phyloP scores from a whole-genome alignment of 257 asterid species.

The Euphrasia confusa region DNA sequence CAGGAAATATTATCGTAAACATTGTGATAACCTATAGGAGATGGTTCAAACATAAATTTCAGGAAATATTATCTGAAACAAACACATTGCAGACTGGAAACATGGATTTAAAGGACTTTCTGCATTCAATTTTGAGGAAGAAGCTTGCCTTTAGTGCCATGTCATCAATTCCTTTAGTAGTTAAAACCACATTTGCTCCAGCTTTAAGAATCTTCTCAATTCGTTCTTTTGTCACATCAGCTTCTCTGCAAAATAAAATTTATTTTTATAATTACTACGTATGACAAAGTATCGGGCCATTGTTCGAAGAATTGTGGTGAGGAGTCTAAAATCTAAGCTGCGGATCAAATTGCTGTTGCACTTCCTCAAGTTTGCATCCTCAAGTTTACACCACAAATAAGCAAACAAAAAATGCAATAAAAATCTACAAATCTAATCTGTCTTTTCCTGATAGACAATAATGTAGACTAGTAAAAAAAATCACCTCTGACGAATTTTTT shows the following conservation, averaged over 20 bases:
- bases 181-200: slow-evolving; percentile 91
- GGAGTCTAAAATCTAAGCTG: slow-evolving; percentile 11
- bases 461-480: slow-evolving; percentile 5
- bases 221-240: slow-evolving; percentile 94
- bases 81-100: not conserved
- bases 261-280: not conserved
- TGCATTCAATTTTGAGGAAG: slow-evolving; percentile 9
- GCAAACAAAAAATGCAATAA: not conserved
- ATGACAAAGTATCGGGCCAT: slow-evolving; percentile 6
- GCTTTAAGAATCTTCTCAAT: slow-evolving; percentile 90
- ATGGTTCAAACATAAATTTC: too few relatives aligned
- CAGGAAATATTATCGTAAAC: not conserved
- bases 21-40: too few relatives aligned
- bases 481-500: slow-evolving; percentile 91
- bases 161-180: slow-evolving; percentile 97
- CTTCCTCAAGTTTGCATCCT: slow-evolving; percentile 7
- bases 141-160: slow-evolving; percentile 90
- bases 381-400: not conserved
- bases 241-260: slow-evolving; percentile 57
- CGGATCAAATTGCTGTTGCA: slow-evolving; percentile 3
- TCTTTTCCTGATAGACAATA: slow-evolving; percentile 2
- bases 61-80: too few relatives aligned
- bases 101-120: not conserved
- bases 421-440: not conserved
- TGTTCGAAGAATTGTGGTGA: slow-evolving; percentile 4